phyloP scores from a whole-genome alignment of 495 filamentous ascomycete species.

The Trichoderma gamsii region DNA sequence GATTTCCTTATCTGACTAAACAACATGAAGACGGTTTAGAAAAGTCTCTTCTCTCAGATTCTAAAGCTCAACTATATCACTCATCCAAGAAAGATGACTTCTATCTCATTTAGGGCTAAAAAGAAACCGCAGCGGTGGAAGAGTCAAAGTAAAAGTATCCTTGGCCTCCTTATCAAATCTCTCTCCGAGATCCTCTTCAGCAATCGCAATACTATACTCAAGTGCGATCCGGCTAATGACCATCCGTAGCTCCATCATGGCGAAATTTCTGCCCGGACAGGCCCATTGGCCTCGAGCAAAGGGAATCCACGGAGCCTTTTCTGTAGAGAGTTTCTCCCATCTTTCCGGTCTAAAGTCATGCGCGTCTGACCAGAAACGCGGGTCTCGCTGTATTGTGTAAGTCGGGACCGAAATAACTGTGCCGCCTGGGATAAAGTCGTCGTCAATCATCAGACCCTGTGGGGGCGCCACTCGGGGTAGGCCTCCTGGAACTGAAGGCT shows the following conservation, averaged over 20 bases:
- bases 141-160: slow-evolving; percentile 16
- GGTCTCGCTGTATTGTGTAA: slow-evolving; percentile 27
- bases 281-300: slow-evolving; percentile 21
- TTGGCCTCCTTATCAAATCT: slow-evolving; percentile 3
- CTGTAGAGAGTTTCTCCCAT: slow-evolving; percentile 30
- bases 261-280: slow-evolving; percentile 30
- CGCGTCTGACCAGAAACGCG: slow-evolving; percentile 35
- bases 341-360: slow-evolving; percentile 50
- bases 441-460: slow-evolving; percentile 43
- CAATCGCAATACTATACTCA: slow-evolving; percentile 32
- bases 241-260: slow-evolving; percentile 33
- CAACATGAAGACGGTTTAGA: too few species aligned
- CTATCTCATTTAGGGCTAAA: slow-evolving; percentile 12
- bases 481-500: slow-evolving; percentile 34
- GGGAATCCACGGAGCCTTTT: slow-evolving; percentile 22
- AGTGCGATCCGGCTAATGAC: slow-evolving; percentile 31
- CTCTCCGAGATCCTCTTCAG: slow-evolving; percentile 15
- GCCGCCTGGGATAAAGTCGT: slow-evolving; percentile 43
- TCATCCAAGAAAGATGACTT: too few species aligned
- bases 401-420: slow-evolving; percentile 25
- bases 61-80: too few species aligned
- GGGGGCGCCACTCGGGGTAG: slow-evolving; percentile 35
- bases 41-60: too few species aligned
- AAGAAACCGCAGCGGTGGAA: slow-evolving; percentile 11
- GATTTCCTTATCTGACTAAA: too few species aligned